Conservation (phyloP, 1,139 yeast genomes). For the Sugiyamaella pinicola region DNA sequence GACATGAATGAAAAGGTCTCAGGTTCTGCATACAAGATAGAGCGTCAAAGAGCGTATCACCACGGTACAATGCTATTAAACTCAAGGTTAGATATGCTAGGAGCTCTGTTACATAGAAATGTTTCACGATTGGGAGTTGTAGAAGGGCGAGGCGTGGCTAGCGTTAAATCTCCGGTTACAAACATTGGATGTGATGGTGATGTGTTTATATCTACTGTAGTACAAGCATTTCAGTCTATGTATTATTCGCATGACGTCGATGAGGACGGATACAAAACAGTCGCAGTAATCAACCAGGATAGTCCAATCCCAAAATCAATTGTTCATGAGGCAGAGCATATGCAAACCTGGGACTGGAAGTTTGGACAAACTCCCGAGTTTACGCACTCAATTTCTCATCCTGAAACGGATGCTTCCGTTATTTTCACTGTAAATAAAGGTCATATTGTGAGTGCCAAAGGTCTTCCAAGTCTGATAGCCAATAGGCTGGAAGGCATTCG, state of each 20-base stretch:
- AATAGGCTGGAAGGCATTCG: slow-evolving; percentile 1
- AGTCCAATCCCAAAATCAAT: slow-evolving; percentile 53
- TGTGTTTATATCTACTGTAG: slow-evolving; percentile 53
- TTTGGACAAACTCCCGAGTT: slow-evolving; percentile 74
- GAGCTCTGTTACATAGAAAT: slow-evolving; percentile 58
- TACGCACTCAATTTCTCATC: slow-evolving; percentile 47
- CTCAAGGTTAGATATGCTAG: slow-evolving; percentile 61
- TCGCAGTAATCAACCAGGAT: slow-evolving; percentile 25
- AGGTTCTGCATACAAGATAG: slow-evolving; percentile 88
- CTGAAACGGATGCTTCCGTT: slow-evolving; percentile 43
- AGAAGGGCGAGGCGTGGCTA: slow-evolving; percentile 65
- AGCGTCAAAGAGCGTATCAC: slow-evolving; percentile 83
- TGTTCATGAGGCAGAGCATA: slow-evolving; percentile 46
- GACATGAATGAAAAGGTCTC: slow-evolving; percentile 61
- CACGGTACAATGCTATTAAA: slow-evolving; percentile 93
- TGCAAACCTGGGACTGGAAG: slow-evolving; percentile 68
- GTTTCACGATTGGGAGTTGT: slow-evolving; percentile 50
- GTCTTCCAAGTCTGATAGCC: not conserved
- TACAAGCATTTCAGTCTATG: slow-evolving; percentile 43
- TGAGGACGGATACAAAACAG: slow-evolving; percentile 19
- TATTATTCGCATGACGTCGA: slow-evolving; percentile 27
- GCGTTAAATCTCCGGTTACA: slow-evolving; percentile 75
- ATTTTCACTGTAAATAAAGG: slow-evolving; percentile 51
- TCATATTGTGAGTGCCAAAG: slow-evolving; percentile 37
- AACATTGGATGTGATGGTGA: slow-evolving; percentile 56